These are phyloP conservation scores for Sarcodon aspratus DNA, from an alignment of 768 basidiomycete species.

Conservation along the genomic window DNA sequence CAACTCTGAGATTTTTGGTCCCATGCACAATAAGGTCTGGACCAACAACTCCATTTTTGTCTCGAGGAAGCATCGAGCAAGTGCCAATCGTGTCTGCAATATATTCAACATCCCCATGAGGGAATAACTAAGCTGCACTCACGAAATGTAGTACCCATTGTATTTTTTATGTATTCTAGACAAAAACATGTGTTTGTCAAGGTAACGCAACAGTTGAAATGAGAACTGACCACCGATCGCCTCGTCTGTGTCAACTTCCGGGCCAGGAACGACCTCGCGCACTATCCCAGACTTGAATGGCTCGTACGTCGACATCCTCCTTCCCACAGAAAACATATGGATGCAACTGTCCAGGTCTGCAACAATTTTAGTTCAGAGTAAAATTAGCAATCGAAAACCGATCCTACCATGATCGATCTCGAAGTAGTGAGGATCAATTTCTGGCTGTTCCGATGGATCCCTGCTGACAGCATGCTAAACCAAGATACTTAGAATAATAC, in stretches of 20 bases:
- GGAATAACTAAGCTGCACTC: too few relatives aligned
- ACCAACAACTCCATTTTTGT: slow-evolving; percentile 25
- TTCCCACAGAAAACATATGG: too few relatives aligned
- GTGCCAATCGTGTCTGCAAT: slow-evolving; percentile 21
- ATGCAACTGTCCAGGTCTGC: slow-evolving; percentile 25
- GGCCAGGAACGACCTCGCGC: slow-evolving; percentile 37
- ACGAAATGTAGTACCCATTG: too few relatives aligned
- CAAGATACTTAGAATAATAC: neutral
- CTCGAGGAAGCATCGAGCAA: slow-evolving; percentile 26
- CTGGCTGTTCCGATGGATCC: slow-evolving; percentile 13
- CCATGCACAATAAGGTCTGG: slow-evolving; percentile 18
- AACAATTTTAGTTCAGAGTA: neutral
- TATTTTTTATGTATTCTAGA: too few relatives aligned
- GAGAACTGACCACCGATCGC: slow-evolving; percentile 1
- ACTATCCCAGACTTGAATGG: too few relatives aligned
- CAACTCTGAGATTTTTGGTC: slow-evolving; percentile 30
- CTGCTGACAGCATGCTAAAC: slow-evolving; percentile 11
- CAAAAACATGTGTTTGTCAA: too few relatives aligned
- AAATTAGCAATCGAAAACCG: neutral
- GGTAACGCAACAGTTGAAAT: too few relatives aligned
- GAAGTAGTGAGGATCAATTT: slow-evolving; percentile 19
- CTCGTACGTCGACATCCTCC: too few relatives aligned
- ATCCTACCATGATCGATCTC: slow-evolving; percentile 15
- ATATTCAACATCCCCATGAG: too few relatives aligned
- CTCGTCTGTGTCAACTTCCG: slow-evolving; percentile 37